These are phyloP conservation scores for Volvariella volvacea DNA, from an alignment of 1,284 basidiomycete species.

Conservation along the genomic window DNA sequence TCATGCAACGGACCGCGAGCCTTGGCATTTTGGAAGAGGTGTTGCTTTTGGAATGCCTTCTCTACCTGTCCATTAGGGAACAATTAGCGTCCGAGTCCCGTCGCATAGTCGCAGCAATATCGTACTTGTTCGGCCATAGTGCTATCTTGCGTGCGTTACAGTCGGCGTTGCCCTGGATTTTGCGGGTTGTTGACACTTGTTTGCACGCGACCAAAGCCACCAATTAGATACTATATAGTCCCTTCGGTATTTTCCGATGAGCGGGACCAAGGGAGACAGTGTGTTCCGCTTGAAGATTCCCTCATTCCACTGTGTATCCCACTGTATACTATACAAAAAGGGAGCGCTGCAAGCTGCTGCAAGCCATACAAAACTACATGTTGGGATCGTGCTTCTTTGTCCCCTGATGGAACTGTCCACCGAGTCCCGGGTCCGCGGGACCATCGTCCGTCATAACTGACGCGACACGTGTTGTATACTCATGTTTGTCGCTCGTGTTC, in stretches of 20 bases:
- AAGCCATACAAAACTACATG: too few species aligned
- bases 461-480: conserved; percentile 27
- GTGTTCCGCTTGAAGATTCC: too few species aligned
- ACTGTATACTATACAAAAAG: too few species aligned
- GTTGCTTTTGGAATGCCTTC: conserved; percentile 96
- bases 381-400: too few species aligned
- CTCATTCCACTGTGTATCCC: too few species aligned
- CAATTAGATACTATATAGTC: conserved; percentile 42
- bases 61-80: conserved; percentile 54
- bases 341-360: too few species aligned
- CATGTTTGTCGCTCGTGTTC: conserved; percentile 37
- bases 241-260: conserved; percentile 32
- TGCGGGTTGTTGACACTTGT: conserved; percentile 29
- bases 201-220: conserved; percentile 34
- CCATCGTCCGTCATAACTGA: neutral
- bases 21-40: conserved; percentile 98
- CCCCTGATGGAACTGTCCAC: too few species aligned
- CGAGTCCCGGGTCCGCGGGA: neutral
- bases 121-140: conserved; percentile 65
- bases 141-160: conserved; percentile 35
- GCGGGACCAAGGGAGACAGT: too few species aligned
- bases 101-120: neutral
- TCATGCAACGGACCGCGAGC: conserved; percentile 82
- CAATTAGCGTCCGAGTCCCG: conserved; percentile 2
- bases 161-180: conserved; percentile 21